Evolutionary conservation across 2,329 filamentous ascomycete genomes (phyloP).

Genomic region (Cephalotrichum gorgonifer): DNA sequence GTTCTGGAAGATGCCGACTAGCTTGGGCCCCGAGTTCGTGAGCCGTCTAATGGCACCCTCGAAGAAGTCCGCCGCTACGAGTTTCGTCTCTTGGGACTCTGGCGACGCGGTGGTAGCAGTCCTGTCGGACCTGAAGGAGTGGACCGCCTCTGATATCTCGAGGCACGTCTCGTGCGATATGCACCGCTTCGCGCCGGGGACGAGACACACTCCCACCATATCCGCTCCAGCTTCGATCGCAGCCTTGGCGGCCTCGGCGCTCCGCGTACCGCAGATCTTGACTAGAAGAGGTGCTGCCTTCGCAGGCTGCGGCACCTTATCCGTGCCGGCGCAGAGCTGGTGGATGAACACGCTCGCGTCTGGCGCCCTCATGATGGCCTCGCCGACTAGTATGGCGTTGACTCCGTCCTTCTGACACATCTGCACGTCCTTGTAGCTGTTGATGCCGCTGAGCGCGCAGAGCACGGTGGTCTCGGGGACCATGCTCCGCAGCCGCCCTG

Average conservation of each 20-base stretch:
- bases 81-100: slow-evolving; percentile 13
- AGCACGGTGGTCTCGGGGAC: slow-evolving; percentile 80
- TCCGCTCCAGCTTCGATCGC: slow-evolving; percentile 85
- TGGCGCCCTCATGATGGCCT: slow-evolving; percentile 86
- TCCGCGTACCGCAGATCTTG: slow-evolving; percentile 92
- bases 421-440: slow-evolving; percentile 75
- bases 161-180: slow-evolving; percentile 70
- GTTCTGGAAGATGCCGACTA: slow-evolving; percentile 92
- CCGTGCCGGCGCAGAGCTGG: slow-evolving; percentile 60
- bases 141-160: slow-evolving; percentile 71
- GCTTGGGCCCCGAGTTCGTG: slow-evolving; percentile 51
- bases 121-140: slow-evolving; percentile 23
- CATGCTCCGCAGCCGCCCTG: slow-evolving; percentile 75
- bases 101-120: slow-evolving; percentile 11
- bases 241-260: slow-evolving; percentile 64
- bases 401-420: slow-evolving; percentile 84
- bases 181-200: slow-evolving; percentile 68
- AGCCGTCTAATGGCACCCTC: slow-evolving; percentile 37
- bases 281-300: slow-evolving; percentile 50
- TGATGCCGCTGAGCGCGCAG: slow-evolving; percentile 90
- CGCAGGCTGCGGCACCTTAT: slow-evolving; percentile 22
- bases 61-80: slow-evolving; percentile 59
- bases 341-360: slow-evolving; percentile 76
- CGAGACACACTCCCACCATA: slow-evolving; percentile 85
- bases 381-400: slow-evolving; percentile 85